Base-by-base conservation (phyloP, 1,139 yeast genomes). In the Arxiozyma telluris region DNA sequence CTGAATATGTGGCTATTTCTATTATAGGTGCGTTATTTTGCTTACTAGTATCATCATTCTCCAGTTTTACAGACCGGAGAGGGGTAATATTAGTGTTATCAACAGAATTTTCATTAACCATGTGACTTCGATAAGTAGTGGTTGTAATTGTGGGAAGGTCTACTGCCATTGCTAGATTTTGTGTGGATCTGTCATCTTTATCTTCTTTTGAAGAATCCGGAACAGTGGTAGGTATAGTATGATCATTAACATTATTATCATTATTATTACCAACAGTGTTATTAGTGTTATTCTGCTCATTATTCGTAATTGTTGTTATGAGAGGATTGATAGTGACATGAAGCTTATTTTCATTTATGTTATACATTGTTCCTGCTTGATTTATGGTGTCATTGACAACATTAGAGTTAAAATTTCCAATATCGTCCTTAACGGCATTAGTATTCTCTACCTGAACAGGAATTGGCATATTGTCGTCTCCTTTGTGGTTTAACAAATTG, bases 1-100 rank as follows among this genome's bases (percentile, higher is more conserved):
- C 70, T 2, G 70, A 66, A 55, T 67, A 67, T 2, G 69, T 67
- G 1, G 70, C 70, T 44, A 65, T 60, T 48, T 67, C 71, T 23
- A 67, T 64, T 12, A 61, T 56, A 4, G 70, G 70, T 1, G 18
- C 34, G 18, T 27, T 21, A 21, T 27, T 9, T 18, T 27, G 25
- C 22, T 18, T 27, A 42, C 27, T 21, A 18, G 17, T 22, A 25
- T 41, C n/a, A 22, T 25, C 43, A 30, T 22, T n/a, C 39, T 27
- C 30, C 21, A 41, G 27, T 44, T 48, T 44, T 50, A 25, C 44
- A 44, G 23, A 12, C 46, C 39, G n/a, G 23, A 17, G 20, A 20
- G 23, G n/a, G 11, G 25, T 17, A 12, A 22, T 18, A 11, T 49
- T 30, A 21, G 20, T 27, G n/a, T 9, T 25, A 25, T 20, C 11